Evolutionary conservation across 441 rosid genomes (phyloP).

Genomic region (Adansonia grandidieri): DNA sequence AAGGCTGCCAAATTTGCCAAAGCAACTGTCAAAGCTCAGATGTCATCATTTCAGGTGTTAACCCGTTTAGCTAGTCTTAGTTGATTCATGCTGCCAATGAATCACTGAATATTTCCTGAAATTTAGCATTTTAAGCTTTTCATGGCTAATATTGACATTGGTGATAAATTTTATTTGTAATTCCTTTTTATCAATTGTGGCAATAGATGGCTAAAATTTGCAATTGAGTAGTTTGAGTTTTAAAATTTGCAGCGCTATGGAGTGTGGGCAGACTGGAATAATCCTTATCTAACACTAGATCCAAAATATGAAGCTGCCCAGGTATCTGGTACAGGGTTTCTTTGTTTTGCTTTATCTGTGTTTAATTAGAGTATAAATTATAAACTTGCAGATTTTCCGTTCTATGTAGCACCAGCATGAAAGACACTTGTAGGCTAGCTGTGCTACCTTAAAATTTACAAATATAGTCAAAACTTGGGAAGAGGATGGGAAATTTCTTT

Average conservation of each 20-base stretch:
- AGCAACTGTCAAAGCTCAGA: slow-evolving; percentile 93
- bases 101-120: slow-evolving; percentile 15
- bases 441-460: not conserved
- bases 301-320: slow-evolving; percentile 97
- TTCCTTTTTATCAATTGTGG: not conserved
- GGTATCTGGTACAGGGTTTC: slow-evolving; percentile 55
- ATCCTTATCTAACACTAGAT: slow-evolving; percentile 88
- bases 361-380: slow-evolving; percentile 16
- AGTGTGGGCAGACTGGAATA: slow-evolving; percentile 96
- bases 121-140: slow-evolving; percentile 24
- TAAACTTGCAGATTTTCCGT: not conserved
- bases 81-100: slow-evolving; percentile 20
- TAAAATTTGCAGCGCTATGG: slow-evolving; percentile 82
- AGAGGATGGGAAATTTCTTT: not conserved
- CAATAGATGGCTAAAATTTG: slow-evolving; percentile 2
- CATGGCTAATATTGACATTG: slow-evolving; percentile 15
- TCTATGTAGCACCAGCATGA: not conserved
- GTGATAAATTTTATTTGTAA: slow-evolving; percentile 3
- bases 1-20: slow-evolving; percentile 95
- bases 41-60: slow-evolving; percentile 91
- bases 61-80: slow-evolving; percentile 11
- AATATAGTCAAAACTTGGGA: slow-evolving; percentile 21
- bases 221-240: not conserved
- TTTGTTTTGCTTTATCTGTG: slow-evolving; percentile 24
- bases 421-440: not conserved